phyloP scores from a whole-genome alignment of 805 yeast species.

The Saturnispora gosingensis region DNA sequence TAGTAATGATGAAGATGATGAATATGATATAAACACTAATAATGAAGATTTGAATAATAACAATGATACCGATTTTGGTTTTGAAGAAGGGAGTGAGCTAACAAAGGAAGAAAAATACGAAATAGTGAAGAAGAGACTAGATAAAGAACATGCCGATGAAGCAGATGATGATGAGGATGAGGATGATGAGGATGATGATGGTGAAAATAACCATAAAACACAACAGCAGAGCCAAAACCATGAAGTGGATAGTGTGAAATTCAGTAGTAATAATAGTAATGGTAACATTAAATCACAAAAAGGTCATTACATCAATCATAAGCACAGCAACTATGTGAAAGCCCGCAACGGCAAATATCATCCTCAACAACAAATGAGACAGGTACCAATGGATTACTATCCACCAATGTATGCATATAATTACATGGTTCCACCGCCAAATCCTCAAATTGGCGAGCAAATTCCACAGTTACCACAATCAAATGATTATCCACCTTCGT shows the following conservation, averaged over 20 bases:
- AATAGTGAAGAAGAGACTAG: constrained; percentile 30
- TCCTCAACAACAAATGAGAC: constrained; percentile 2
- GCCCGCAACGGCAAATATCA: not conserved
- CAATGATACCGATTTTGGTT: constrained; percentile 1
- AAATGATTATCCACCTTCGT: not conserved
- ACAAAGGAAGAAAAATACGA: constrained; percentile 36
- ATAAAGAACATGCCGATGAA: constrained; percentile 23
- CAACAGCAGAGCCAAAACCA: constrained; percentile 12
- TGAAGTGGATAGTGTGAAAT: not conserved
- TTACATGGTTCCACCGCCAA: not conserved
- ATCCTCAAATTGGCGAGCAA: not conserved
- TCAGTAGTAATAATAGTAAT: not conserved
- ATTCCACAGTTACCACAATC: not conserved
- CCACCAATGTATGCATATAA: not conserved
- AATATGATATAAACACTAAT: constrained; percentile 1
- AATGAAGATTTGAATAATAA: constrained; percentile 8
- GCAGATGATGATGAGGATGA: constrained; percentile 17
- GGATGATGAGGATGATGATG: constrained; percentile 22
- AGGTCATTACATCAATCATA: not conserved
- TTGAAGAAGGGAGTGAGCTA: constrained; percentile 21
- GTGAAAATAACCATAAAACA: constrained; percentile 23
- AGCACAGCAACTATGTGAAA: not conserved
- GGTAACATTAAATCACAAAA: not conserved
- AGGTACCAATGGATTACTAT: constrained; percentile 1
- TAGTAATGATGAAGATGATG: not conserved